Conservation (phyloP, 768 basidiomycete species). For the Rhodocollybia butyracea region DNA sequence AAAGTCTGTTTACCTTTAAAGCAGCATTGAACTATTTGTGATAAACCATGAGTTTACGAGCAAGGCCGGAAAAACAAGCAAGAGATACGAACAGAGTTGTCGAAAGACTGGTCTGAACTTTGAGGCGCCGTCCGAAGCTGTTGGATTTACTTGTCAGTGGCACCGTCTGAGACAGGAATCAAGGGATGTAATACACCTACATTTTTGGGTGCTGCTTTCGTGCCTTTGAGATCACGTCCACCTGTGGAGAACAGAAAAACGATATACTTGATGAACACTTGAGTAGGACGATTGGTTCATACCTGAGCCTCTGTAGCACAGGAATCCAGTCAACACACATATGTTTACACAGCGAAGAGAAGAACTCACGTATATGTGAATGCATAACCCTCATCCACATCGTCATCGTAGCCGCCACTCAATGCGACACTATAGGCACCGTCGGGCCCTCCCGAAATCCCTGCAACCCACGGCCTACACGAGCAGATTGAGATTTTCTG, state of each 20-base stretch:
- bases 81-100: constrained; percentile 44
- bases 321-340: no score
- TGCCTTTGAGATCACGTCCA: constrained; percentile 85
- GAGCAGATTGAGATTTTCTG: constrained; percentile 5
- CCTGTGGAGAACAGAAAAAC: constrained; percentile 36
- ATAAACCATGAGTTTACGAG: background rate
- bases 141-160: background rate
- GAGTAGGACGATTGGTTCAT: constrained; percentile 1
- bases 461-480: constrained; percentile 75
- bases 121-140: constrained; percentile 89
- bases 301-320: constrained; percentile 84
- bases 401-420: constrained; percentile 87
- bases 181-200: constrained; percentile 36
- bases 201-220: constrained; percentile 79
- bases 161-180: background rate
- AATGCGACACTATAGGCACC: constrained; percentile 87
- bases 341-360: background rate
- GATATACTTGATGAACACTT: background rate
- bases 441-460: constrained; percentile 61
- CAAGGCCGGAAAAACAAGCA: background rate
- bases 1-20: constrained; percentile 9
- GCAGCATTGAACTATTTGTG: constrained; percentile 34
- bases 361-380: constrained; percentile 76
- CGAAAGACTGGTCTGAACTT: constrained; percentile 79
- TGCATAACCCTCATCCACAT: constrained; percentile 76